Evolutionary conservation across 352 stramenopile genomes (phyloP).

Genomic region (Phytophthora foliorum): DNA sequence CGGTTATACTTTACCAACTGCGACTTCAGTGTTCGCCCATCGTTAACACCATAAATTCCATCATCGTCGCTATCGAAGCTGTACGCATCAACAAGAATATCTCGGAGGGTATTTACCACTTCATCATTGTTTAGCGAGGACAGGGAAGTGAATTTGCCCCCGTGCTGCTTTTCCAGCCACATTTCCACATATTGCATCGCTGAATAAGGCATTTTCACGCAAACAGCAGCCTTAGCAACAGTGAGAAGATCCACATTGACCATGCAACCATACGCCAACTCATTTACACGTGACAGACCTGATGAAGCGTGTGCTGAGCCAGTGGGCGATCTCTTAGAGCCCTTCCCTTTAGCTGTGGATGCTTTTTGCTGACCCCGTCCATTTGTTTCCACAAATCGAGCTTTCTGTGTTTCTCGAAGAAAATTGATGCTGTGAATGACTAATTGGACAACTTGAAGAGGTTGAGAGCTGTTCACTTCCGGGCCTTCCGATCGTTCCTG

Average conservation of each 20-base stretch:
- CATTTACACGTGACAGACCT: slow-evolving; percentile 24
- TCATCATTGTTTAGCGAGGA: slow-evolving; percentile 39
- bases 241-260: slow-evolving; percentile 72
- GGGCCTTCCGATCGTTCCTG: not conserved
- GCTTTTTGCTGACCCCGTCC: slow-evolving; percentile 28
- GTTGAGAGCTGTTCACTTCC: slow-evolving; percentile 24
- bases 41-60: slow-evolving; percentile 83
- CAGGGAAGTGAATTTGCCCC: slow-evolving; percentile 54
- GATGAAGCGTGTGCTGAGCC: not conserved
- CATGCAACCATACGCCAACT: slow-evolving; percentile 63
- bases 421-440: slow-evolving; percentile 87
- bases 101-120: slow-evolving; percentile 46
- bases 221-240: slow-evolving; percentile 69
- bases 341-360: slow-evolving; percentile 25
- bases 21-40: slow-evolving; percentile 72
- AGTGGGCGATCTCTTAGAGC: slow-evolving; percentile 20
- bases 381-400: slow-evolving; percentile 75
- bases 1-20: slow-evolving; percentile 81
- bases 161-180: slow-evolving; percentile 78
- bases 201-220: slow-evolving; percentile 88
- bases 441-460: slow-evolving; percentile 66
- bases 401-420: slow-evolving; percentile 80
- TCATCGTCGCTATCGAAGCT: slow-evolving; percentile 73
- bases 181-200: slow-evolving; percentile 93
- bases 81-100: slow-evolving; percentile 76